Base-by-base conservation (phyloP, 345 rosid species). In the Erodium maritimum region DNA sequence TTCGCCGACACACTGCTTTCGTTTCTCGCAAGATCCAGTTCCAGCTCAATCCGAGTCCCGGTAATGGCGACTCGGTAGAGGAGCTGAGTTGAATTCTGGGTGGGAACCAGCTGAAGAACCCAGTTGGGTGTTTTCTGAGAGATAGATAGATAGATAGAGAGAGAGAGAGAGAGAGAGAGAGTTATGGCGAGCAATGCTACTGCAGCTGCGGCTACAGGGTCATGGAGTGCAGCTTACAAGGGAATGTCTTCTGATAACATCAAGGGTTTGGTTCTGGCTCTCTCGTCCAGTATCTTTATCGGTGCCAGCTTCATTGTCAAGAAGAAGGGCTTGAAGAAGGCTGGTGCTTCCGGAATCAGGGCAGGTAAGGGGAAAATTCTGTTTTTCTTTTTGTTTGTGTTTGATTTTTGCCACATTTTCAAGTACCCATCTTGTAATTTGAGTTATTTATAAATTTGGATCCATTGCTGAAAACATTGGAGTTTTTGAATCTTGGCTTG, bases 261-360 rank as follows among this genome's bases (percentile, higher is more conserved):
- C 16, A 69, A 69, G 60, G 72, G 72, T 12, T 23, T 69, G 52
- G 53, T 69, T 23, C 25, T 69, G 53, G 72, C 72, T 8, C 52
- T 69, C 23, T 63, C 72, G 29, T 63, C 72, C 2, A 69, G 72
- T 25, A 0, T 63, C 24, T 69, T 69, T 24, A 63, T 69, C 13
- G 72, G 72, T 20, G 63, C 67, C 17, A 63, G 67, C 66, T 69
- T 69, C 52, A 69, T 69, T 55, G 67, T 69, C 20, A 69, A 69
- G 59, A 69, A 69, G 64, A 69, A 69, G 48, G 72, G 72, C 5
- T 58, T 69, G 51, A 69, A 69, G 54, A 63, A 63, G 22, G 72
- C 72, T 1, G 72, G 67, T 17, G 72, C 72, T n/a, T 58, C 64
- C 2, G 72, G 72, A 17, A 17, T 63, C 48, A 53, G 67, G 24